Conservation (phyloP, 2,329 filamentous ascomycete species). For the Pseudocercospora musae region DNA sequence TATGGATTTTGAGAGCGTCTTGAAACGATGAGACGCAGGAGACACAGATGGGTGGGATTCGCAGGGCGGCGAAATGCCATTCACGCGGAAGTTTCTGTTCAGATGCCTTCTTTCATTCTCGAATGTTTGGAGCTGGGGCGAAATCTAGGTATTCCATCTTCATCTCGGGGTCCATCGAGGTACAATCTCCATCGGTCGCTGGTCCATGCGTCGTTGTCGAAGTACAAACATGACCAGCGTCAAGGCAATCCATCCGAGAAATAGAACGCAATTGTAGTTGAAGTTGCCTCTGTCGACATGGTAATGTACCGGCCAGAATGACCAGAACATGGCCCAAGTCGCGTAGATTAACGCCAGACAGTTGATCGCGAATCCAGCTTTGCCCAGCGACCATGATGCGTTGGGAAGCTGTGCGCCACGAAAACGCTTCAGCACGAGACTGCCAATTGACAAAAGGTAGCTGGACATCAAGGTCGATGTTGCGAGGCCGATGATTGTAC, state of each 20-base stretch:
- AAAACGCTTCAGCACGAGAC: conserved; percentile 39
- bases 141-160: no score
- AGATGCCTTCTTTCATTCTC: no score
- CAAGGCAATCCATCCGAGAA: conserved; percentile 24
- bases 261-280: conserved; percentile 53
- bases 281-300: conserved; percentile 40
- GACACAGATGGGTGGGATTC: no score
- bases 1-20: no score
- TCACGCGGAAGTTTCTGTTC: no score
- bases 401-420: conserved; percentile 35
- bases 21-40: no score
- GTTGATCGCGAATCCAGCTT: conserved; percentile 39
- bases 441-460: conserved; percentile 40
- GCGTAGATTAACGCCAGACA: conserved; percentile 36
- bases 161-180: conserved; percentile 7
- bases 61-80: no score
- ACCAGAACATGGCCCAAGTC: conserved; percentile 38
- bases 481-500: conserved; percentile 42
- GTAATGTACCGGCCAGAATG: conserved; percentile 41
- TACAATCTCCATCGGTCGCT: conserved; percentile 10
- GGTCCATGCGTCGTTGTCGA: conserved; percentile 6
- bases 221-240: conserved; percentile 9
- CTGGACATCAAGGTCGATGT: conserved; percentile 41
- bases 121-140: no score
- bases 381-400: conserved; percentile 39